These are phyloP conservation scores for Inga leiocalycina DNA, from an alignment of 306 rosid genomes.

Conservation along the genomic window DNA sequence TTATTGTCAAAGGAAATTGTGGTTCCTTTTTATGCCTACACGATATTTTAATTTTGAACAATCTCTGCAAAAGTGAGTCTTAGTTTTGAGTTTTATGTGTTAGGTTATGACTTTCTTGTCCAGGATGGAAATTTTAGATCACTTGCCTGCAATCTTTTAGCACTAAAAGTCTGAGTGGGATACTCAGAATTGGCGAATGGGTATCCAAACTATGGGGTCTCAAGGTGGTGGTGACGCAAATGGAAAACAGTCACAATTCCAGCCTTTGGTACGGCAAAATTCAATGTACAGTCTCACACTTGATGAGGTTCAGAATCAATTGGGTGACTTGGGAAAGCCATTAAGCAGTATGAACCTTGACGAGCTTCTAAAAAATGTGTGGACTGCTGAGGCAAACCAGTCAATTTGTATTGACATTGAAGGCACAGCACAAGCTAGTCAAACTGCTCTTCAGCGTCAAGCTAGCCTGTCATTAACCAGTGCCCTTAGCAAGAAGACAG, in stretches of 20 bases:
- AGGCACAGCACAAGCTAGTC: constrained; percentile 47
- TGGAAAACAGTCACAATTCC: constrained; percentile 68
- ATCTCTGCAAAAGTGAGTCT: constrained; percentile 26
- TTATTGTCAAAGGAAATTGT: neutral
- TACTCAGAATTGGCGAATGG: constrained; percentile 50
- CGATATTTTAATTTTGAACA: constrained; percentile 12
- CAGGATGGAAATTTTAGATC: constrained; percentile 32
- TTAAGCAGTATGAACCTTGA: constrained; percentile 94
- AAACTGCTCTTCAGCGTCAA: constrained; percentile 63
- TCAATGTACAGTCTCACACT: constrained; percentile 87
- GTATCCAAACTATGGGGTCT: constrained; percentile 82
- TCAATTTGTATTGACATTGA: constrained; percentile 51
- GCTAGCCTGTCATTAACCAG: constrained; percentile 71
- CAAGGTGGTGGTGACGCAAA: constrained; percentile 68
- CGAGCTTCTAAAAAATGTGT: constrained; percentile 89
- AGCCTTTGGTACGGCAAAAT: constrained; percentile 67
- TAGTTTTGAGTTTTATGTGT: constrained; percentile 30
- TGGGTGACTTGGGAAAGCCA: constrained; percentile 93
- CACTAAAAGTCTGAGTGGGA: constrained; percentile 22
- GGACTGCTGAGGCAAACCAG: constrained; percentile 85
- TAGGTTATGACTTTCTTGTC: constrained; percentile 35
- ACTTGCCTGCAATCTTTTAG: neutral
- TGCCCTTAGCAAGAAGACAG: constrained; percentile 83
- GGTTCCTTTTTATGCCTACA: constrained; percentile 22
- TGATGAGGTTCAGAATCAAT: constrained; percentile 90